These are phyloP conservation scores for Fusarium sp. DNA, from an alignment of 2,329 filamentous ascomycete species.

Conservation along the genomic window DNA sequence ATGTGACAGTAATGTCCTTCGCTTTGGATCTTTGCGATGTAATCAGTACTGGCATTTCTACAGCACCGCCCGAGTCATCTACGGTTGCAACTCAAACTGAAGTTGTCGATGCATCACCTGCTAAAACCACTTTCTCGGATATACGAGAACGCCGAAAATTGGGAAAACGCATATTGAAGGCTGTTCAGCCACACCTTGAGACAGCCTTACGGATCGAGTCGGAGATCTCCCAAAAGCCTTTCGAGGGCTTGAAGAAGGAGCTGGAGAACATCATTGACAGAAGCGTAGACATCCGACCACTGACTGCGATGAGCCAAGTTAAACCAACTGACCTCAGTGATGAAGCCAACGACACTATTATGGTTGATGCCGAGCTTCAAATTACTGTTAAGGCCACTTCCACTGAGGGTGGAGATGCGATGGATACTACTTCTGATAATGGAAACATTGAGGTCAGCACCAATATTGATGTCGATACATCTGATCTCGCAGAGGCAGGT, in stretches of 20 bases:
- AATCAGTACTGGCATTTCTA: constrained; percentile 64
- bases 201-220: constrained; percentile 81
- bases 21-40: constrained; percentile 65
- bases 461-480: constrained; percentile 61
- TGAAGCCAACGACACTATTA: constrained; percentile 59
- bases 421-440: constrained; percentile 50
- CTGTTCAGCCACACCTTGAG: constrained; percentile 81
- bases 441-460: constrained; percentile 58
- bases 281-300: constrained; percentile 66
- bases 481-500: constrained; percentile 47
- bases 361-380: constrained; percentile 62
- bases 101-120: constrained; percentile 59
- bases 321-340: constrained; percentile 53
- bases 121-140: constrained; percentile 68
- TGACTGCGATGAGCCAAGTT: constrained; percentile 50
- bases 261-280: constrained; percentile 78
- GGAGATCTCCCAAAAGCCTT: constrained; percentile 77
- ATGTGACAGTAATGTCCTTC: constrained; percentile 68
- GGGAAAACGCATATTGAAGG: constrained; percentile 90
- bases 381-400: constrained; percentile 56
- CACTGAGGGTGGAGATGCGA: constrained; percentile 47
- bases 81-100: constrained; percentile 46
- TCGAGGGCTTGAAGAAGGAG: constrained; percentile 76
- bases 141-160: constrained; percentile 84
- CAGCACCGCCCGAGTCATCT: constrained; percentile 44